These are phyloP conservation scores for Aspergillus proliferans DNA, from an alignment of 2,329 filamentous ascomycete species.

Conservation along the genomic window DNA sequence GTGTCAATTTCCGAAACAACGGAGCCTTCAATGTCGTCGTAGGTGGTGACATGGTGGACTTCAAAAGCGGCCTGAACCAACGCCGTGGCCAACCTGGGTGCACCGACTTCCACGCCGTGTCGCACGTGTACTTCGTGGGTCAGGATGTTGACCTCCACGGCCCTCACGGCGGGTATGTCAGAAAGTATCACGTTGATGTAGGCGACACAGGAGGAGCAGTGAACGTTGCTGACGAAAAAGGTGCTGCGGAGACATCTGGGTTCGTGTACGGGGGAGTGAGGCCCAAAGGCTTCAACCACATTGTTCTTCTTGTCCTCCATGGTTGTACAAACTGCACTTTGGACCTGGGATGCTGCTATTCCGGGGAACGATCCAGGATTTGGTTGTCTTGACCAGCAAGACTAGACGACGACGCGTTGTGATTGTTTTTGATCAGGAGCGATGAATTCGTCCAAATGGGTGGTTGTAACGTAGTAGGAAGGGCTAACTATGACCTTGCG, in stretches of 20 bases:
- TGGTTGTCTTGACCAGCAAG: slow-evolving; percentile 5
- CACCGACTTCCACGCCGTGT: slow-evolving; percentile 27
- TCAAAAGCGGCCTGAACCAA: slow-evolving; percentile 43
- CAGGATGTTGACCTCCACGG: slow-evolving; percentile 39
- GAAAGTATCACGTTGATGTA: slow-evolving; percentile 41
- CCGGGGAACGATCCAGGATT: background rate
- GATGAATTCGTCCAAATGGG: no score
- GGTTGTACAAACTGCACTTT: background rate
- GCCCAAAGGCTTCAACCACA: background rate
- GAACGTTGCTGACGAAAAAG: slow-evolving; percentile 44
- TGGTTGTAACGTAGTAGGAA: no score
- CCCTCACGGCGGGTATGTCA: slow-evolving; percentile 26
- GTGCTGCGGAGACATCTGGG: slow-evolving; percentile 17
- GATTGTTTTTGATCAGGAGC: background rate
- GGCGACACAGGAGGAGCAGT: slow-evolving; percentile 44
- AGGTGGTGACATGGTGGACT: slow-evolving; percentile 39
- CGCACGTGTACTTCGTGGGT: slow-evolving; percentile 39
- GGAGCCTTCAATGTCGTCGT: slow-evolving; percentile 22
- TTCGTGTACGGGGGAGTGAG: slow-evolving; percentile 1
- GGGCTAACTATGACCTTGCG: no score
- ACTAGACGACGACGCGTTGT: background rate
- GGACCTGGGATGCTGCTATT: background rate
- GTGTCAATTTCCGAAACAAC: slow-evolving; percentile 32
- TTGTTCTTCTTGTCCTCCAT: background rate
- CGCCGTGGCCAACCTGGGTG: slow-evolving; percentile 30